Evolutionary conservation across 2,329 filamentous ascomycete genomes (phyloP).

Genomic region (Hypoxylon rubiginosum): DNA sequence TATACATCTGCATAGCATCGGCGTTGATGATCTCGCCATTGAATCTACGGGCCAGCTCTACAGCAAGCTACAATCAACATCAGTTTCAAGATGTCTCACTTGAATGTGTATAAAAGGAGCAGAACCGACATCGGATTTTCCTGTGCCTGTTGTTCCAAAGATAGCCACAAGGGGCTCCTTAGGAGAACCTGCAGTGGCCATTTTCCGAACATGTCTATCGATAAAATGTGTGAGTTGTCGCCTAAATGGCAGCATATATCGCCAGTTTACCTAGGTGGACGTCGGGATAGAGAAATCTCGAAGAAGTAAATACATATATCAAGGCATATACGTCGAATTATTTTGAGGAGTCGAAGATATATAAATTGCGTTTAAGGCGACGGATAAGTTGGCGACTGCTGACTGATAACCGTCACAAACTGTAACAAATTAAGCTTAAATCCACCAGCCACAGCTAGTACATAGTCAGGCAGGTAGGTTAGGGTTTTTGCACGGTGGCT

Average conservation of each 20-base stretch:
- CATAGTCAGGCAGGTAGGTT: too few relatives aligned
- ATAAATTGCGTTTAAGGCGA: too few relatives aligned
- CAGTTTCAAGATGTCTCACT: constrained; percentile 17
- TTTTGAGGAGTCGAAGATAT: too few relatives aligned
- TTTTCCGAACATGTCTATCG: constrained; percentile 51
- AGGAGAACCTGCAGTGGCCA: constrained; percentile 57
- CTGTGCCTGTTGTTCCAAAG: constrained; percentile 91
- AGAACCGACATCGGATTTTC: constrained; percentile 62
- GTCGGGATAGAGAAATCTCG: not conserved
- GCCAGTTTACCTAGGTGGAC: not conserved
- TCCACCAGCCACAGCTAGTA: constrained; percentile 5
- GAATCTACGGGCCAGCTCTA: constrained; percentile 85
- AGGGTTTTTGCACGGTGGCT: not conserved
- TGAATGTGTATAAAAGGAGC: constrained; percentile 39
- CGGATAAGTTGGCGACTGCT: too few relatives aligned
- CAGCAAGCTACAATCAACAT: constrained; percentile 76
- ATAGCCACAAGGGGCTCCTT: constrained; percentile 79
- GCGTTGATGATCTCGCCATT: constrained; percentile 97
- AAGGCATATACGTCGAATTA: too few relatives aligned
- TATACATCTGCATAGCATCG: constrained; percentile 98
- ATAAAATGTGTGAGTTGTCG: constrained; percentile 15
- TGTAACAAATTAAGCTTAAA: not conserved
- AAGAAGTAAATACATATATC: not conserved
- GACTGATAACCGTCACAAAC: too few relatives aligned
- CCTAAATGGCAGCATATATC: constrained; percentile 20